Percentiles rank a stretch among this genome's conserved stretches.
phyloP scores from a whole-genome alignment of 768 basidiomycete genomes.

The Amanita rubescens region DNA sequence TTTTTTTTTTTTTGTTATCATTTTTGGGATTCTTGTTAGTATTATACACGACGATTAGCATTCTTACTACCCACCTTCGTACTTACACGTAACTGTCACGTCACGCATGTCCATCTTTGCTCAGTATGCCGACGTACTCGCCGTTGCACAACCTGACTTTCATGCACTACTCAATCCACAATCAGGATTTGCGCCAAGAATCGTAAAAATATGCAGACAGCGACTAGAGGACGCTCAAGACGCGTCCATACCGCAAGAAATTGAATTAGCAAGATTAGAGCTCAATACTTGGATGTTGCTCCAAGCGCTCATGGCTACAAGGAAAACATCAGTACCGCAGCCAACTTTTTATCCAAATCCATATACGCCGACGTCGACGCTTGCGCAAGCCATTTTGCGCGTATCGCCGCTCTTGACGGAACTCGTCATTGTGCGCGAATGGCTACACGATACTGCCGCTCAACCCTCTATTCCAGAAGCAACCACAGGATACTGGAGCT shows the following conservation, averaged over 20 bases:
- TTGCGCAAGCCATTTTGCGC: slow-evolving; percentile 68
- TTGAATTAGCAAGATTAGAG: slow-evolving; percentile 63
- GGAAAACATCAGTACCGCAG: slow-evolving; percentile 51
- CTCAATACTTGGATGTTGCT: slow-evolving; percentile 77
- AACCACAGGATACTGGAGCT: slow-evolving; percentile 77
- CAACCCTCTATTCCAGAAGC: slow-evolving; percentile 58
- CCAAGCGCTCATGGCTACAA: slow-evolving; percentile 70
- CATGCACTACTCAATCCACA: slow-evolving; percentile 56
- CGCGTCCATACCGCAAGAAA: slow-evolving; percentile 1
- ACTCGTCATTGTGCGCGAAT: slow-evolving; percentile 79
- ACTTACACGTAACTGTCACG: background rate
- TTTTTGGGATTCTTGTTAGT: too few species aligned
- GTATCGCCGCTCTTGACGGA: slow-evolving; percentile 63
- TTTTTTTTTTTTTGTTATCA: too few species aligned
- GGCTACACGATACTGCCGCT: slow-evolving; percentile 75
- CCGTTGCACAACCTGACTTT: slow-evolving; percentile 55
- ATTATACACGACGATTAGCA: too few species aligned
- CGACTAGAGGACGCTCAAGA: slow-evolving; percentile 13
- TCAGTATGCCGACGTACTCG: slow-evolving; percentile 63
- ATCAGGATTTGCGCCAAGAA: slow-evolving; percentile 61
- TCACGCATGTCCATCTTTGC: slow-evolving; percentile 36
- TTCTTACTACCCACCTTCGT: too few species aligned
- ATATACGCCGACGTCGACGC: slow-evolving; percentile 70
- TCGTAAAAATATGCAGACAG: slow-evolving; percentile 44
- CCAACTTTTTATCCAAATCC: slow-evolving; percentile 46